Base-by-base conservation (phyloP, 1,284 basidiomycete genomes). In the Ganoderma meredithae region DNA sequence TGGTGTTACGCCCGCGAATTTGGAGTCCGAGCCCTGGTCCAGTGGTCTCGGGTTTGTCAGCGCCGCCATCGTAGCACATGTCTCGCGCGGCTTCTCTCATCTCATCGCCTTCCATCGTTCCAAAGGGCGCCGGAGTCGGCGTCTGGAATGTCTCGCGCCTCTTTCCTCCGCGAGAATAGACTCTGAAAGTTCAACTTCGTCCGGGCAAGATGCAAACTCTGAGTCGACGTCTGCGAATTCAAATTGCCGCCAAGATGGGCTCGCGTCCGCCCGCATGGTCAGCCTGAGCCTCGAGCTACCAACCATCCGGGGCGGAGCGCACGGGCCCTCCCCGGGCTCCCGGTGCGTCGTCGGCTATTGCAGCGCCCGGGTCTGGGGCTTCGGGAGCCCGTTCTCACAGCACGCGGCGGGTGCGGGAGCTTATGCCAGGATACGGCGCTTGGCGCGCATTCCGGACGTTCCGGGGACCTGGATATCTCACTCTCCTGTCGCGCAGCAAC, bases 251-350 rank as follows among this genome's bases (percentile, higher is more conserved):
- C 66, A 40, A 36, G 68, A 66, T 44, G 62, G n/a, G 25, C 39
- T 67, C 60, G 25, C 12, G 58, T 43, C 27, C 53, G 13, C n/a
- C 39, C 33, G 19, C 33, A 22, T 19, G 53, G 64, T 72, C 69
- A n/a, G n/a, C n/a, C n/a, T n/a, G n/a, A 72, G 65, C 71, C 65
- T 67, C 67, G 69, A 72, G 71, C 67, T 72, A 72, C 71, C 71
- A 49, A 62, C 64, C 66, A 36, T n/a, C 64, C 43, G 71, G 71
- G 61, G 66, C 68, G 68, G 71, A 19, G 27, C 39, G 39, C 41
- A n/a, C 39, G n/a, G 59, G 40, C 59, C 22, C 47, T 44, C 15
- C 17, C n/a, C n/a, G n/a, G n/a, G n/a, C n/a, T n/a, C 31, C 47
- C 68, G 70, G 70, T 25, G 39, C 65, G 53, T 64, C 65, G 70